These are phyloP conservation scores for Penicillium sp. DNA, from an alignment of 2,329 filamentous ascomycete genomes.

Conservation along the genomic window DNA sequence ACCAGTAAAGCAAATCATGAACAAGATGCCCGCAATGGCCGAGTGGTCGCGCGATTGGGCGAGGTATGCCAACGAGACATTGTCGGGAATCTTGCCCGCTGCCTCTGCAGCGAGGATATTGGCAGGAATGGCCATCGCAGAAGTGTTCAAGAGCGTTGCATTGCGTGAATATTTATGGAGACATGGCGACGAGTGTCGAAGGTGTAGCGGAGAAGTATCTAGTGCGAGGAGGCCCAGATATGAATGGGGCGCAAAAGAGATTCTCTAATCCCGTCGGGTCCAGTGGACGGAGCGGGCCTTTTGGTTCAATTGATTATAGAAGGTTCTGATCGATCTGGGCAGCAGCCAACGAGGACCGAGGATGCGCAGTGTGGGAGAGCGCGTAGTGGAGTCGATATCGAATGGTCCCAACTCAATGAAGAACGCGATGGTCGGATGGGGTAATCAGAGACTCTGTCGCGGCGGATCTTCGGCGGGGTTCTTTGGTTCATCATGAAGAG, in stretches of 20 bases:
- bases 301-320: conserved; percentile 6
- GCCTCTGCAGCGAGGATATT: conserved; percentile 30
- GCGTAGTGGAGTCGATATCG: too few relatives aligned
- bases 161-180: conserved; percentile 4
- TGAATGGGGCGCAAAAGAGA: too few relatives aligned
- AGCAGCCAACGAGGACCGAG: too few relatives aligned
- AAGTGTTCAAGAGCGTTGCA: conserved; percentile 8
- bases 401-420: too few relatives aligned
- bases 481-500: too few relatives aligned
- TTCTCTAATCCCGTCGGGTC: too few relatives aligned
- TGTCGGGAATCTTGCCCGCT: conserved; percentile 27
- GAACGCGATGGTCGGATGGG: too few relatives aligned
- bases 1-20: conserved; percentile 28
- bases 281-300: conserved; percentile 16
- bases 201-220: too few relatives aligned
- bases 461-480: too few relatives aligned
- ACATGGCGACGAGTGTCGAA: conserved; percentile 2
- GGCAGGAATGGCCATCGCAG: conserved; percentile 23
- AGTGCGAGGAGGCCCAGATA: too few relatives aligned
- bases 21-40: conserved; percentile 30
- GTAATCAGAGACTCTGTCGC: too few relatives aligned
- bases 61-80: conserved; percentile 27
- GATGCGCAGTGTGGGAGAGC: too few relatives aligned
- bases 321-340: background rate
- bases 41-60: conserved; percentile 29